A percentile compares a stretch with the other conserved stretches of the same genome.
These are phyloP conservation scores for Phylloporus sp. DNA, from an alignment of 768 basidiomycete species.

Conservation along the genomic window DNA sequence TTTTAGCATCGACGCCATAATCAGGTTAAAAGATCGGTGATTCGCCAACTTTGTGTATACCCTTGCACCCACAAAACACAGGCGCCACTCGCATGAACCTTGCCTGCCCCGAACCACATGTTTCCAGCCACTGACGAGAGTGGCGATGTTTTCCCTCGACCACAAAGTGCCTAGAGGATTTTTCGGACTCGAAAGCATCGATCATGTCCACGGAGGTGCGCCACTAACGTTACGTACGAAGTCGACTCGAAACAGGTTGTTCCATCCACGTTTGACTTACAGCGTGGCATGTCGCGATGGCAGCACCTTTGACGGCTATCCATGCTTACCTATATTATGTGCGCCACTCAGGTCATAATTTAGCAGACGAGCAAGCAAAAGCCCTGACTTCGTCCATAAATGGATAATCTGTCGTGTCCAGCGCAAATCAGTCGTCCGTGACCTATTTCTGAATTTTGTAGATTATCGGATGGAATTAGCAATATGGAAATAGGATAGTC, in stretches of 20 bases:
- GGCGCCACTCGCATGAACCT: conserved; percentile 16
- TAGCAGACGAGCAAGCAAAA: neutral
- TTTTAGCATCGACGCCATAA: conserved; percentile 10
- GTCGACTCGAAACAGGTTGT: conserved; percentile 5
- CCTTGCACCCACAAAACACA: conserved; percentile 1
- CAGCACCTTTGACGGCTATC: neutral
- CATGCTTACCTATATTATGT: conserved; percentile 4
- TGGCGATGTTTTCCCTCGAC: conserved; percentile 10
- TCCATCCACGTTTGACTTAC: neutral
- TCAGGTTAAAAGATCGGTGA: conserved; percentile 5
- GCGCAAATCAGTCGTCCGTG: conserved; percentile 3
- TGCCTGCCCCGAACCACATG: conserved; percentile 24
- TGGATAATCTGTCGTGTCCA: conserved; percentile 5
- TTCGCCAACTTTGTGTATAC: neutral
- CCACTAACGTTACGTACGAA: conserved; percentile 20
- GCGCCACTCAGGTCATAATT: conserved; percentile 11
- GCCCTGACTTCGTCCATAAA: neutral
- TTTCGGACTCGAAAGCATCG: neutral
- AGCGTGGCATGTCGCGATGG: conserved; percentile 8
- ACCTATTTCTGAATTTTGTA: conserved; percentile 10
- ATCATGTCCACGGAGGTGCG: conserved; percentile 15
- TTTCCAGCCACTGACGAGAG: conserved; percentile 13
- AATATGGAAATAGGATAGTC: too few relatives aligned
- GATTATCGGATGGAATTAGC: conserved; percentile 1
- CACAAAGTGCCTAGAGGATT: conserved; percentile 8